These are phyloP conservation scores for Neurospora hispaniola DNA, from an alignment of 495 filamentous ascomycete genomes.

Conservation along the genomic window DNA sequence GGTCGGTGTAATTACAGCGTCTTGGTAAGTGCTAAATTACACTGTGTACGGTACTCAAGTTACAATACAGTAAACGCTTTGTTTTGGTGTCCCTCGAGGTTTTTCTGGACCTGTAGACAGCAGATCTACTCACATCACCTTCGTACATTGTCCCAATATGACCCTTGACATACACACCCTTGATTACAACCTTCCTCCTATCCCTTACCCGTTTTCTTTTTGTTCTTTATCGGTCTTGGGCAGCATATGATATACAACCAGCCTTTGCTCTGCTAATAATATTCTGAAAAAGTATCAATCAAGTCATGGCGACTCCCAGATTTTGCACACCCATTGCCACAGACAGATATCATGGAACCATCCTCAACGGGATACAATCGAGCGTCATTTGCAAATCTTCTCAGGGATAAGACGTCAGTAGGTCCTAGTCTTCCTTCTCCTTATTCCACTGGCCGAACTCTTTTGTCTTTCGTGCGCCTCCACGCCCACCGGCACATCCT, in stretches of 20 bases:
- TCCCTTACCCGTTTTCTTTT: neutral
- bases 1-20: neutral
- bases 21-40: neutral
- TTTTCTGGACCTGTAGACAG: neutral
- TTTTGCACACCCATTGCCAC: neutral
- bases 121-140: neutral
- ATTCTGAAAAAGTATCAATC: neutral
- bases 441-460: slow-evolving; percentile 1
- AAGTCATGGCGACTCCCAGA: neutral
- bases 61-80: neutral
- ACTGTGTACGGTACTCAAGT: neutral
- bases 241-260: neutral
- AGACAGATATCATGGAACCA: neutral
- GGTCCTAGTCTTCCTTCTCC: slow-evolving; percentile 9
- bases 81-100: neutral
- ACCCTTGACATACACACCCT: neutral
- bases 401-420: slow-evolving; percentile 1
- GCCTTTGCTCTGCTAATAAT: neutral
- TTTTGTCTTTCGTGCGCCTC: slow-evolving; percentile 8
- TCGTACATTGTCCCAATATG: neutral
- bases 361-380: neutral
- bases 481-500: slow-evolving; percentile 12
- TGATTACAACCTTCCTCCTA: neutral
- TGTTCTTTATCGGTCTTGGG: neutral
- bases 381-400: neutral